Base-by-base conservation (phyloP, 345 rosid species). In the Clausena lansium region DNA sequence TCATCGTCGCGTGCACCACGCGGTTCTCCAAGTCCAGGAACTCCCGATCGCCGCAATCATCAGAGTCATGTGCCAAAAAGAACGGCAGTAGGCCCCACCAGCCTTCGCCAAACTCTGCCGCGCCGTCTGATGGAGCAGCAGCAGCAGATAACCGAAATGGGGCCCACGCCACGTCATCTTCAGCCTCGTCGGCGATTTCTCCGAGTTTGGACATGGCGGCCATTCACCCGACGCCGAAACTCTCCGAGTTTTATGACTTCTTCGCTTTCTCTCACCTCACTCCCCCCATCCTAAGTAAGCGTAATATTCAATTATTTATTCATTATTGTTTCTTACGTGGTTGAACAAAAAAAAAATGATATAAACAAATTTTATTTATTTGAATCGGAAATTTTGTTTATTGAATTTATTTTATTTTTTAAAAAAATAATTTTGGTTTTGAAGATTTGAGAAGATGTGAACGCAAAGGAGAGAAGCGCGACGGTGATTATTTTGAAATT, bases 201-300 rank as follows among this genome's bases (percentile, higher is more conserved):
- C 85, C 84, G 83, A 80, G 81, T 62, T 70, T 87, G 84, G 88
- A 84, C 85, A 89, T 91, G 95, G 90, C 78, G 30, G 91, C 90
- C 28, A 91, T 91, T 62, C 89, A 88, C 33, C 93, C 88, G 38
- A 85, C 87, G 14, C 95, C 93, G 50, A 91, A 86, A 81, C 88
- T 91, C 63, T 91, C 91, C 33, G 93, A 89, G 57, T 91, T 89
- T 79, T 91, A 88, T 74, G 93, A 89, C 52, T 91, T 89, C 85
- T 86, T 91, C 87, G 88, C 93, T 27, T 83, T 91, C 79, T 81
- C 95, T 70, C 87, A 89, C 77, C 86, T 89, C 70, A 38, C 89
- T 54, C 86, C 89, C 78, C 93, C 93, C 10, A 78, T 91, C 76
- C 84, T 84, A 54, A 71, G 93, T 89, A 73, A 85, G 87, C 73